Evolutionary conservation across 345 rosid species (phyloP).

Genomic region (Murraya paniculata): DNA sequence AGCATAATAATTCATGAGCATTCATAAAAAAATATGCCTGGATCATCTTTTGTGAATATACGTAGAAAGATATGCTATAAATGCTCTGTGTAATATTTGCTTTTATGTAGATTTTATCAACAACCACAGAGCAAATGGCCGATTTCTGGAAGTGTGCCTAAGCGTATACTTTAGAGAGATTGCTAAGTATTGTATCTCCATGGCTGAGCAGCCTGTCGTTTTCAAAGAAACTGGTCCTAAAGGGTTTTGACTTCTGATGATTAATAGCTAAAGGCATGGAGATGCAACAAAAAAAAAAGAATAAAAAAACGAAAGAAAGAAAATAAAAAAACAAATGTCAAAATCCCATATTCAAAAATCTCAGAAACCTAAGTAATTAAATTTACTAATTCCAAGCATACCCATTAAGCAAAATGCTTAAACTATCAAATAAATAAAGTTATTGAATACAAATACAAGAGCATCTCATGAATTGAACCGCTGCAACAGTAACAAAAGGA

Average conservation of each 20-base stretch:
- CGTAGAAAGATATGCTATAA: too few species aligned
- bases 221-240: conserved; percentile 46
- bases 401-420: neutral
- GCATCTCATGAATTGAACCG: neutral
- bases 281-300: conserved; percentile 15
- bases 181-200: conserved; percentile 71
- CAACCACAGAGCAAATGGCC: too few species aligned
- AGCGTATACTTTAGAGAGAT: conserved; percentile 57
- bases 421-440: neutral
- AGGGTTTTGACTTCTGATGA: conserved; percentile 47
- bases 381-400: neutral
- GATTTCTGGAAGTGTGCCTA: conserved; percentile 60
- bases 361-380: neutral
- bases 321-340: neutral
- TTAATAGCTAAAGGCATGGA: conserved; percentile 36
- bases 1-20: too few species aligned
- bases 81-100: too few species aligned
- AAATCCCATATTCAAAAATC: neutral
- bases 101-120: too few species aligned
- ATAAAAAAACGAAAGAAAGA: too few species aligned
- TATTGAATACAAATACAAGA: neutral
- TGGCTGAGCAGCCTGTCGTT: conserved; percentile 60
- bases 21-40: too few species aligned
- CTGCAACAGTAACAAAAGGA: neutral
- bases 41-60: too few species aligned